Conservation (phyloP, 257 asterid genomes). For the Leonotis leonurus region DNA sequence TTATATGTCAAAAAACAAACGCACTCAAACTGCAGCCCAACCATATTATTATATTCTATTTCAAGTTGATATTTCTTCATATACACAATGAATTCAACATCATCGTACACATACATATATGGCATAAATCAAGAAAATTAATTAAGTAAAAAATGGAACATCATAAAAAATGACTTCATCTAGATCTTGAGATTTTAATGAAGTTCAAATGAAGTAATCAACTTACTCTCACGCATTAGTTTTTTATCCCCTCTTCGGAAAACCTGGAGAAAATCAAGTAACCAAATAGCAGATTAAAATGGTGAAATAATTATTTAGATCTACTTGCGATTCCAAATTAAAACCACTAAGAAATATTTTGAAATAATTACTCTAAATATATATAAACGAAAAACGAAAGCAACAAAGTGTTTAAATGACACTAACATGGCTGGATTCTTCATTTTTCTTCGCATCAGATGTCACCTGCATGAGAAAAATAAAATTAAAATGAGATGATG, state of each 20-base stretch:
- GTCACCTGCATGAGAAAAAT: conserved; percentile 25
- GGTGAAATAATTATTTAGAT: not conserved
- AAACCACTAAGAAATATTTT: not conserved
- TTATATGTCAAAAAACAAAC: too few species aligned
- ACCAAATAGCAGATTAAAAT: not conserved
- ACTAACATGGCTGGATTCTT: conserved; percentile 28
- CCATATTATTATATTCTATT: too few species aligned
- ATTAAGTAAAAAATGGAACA: not conserved
- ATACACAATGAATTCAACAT: too few species aligned
- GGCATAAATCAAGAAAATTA: not conserved
- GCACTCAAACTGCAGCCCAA: not conserved
- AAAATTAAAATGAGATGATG: not conserved
- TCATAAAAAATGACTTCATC: not conserved
- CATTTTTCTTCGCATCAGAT: conserved; percentile 23
- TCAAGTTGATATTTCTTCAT: too few species aligned
- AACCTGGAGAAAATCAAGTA: conserved; percentile 19
- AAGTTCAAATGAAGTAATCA: not conserved
- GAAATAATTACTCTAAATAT: not conserved
- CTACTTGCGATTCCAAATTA: not conserved
- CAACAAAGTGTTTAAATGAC: conserved; percentile 28
- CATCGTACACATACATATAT: too few species aligned
- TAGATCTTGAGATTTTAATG: not conserved
- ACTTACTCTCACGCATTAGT: conserved; percentile 30
- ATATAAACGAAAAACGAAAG: not conserved
- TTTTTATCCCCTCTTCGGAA: conserved; percentile 28